Conservation (phyloP, 2,329 filamentous ascomycete genomes). For the Cladosporium velox region DNA sequence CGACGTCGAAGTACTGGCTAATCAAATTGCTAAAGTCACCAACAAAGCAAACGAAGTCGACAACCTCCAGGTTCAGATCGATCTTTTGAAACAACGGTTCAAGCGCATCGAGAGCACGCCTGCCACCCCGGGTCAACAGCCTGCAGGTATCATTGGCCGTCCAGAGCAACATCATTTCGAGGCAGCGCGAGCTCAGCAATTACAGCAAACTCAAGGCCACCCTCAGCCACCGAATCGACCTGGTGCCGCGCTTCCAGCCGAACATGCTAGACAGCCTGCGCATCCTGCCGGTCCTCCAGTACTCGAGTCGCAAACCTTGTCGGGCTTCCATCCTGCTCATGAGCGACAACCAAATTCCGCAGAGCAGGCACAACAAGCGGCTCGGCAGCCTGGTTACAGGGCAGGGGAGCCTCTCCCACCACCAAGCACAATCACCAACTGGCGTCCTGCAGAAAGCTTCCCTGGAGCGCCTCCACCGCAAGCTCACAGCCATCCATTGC, state of each 20-base stretch:
- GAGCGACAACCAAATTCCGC: slow-evolving; percentile 10
- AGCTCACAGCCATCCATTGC: slow-evolving; percentile 24
- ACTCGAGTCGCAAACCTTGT: slow-evolving; percentile 15
- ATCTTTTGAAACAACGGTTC: slow-evolving; percentile 51
- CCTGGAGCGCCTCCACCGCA: slow-evolving; percentile 25
- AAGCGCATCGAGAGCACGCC: slow-evolving; percentile 35
- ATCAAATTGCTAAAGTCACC: slow-evolving; percentile 43
- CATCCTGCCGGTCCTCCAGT: slow-evolving; percentile 5
- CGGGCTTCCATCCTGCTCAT: slow-evolving; percentile 6
- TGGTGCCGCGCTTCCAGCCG: slow-evolving; percentile 11
- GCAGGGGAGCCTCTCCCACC: slow-evolving; percentile 10
- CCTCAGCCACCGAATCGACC: slow-evolving; percentile 5
- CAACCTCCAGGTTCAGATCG: slow-evolving; percentile 48
- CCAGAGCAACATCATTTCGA: slow-evolving; percentile 15
- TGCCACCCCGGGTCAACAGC: slow-evolving; percentile 9
- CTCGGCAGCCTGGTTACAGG: slow-evolving; percentile 14
- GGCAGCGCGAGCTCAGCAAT: slow-evolving; percentile 7
- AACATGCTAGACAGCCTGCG: slow-evolving; percentile 14
- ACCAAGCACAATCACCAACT: slow-evolving; percentile 31
- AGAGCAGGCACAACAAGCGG: slow-evolving; percentile 9
- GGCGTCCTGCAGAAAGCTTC: slow-evolving; percentile 33
- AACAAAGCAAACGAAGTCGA: slow-evolving; percentile 51
- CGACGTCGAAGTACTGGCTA: slow-evolving; percentile 49
- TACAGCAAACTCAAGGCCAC: slow-evolving; percentile 14
- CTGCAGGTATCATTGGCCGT: slow-evolving; percentile 5